Base-by-base conservation (phyloP, 768 basidiomycete species). In the Tubosaeta brunneosetosa region DNA sequence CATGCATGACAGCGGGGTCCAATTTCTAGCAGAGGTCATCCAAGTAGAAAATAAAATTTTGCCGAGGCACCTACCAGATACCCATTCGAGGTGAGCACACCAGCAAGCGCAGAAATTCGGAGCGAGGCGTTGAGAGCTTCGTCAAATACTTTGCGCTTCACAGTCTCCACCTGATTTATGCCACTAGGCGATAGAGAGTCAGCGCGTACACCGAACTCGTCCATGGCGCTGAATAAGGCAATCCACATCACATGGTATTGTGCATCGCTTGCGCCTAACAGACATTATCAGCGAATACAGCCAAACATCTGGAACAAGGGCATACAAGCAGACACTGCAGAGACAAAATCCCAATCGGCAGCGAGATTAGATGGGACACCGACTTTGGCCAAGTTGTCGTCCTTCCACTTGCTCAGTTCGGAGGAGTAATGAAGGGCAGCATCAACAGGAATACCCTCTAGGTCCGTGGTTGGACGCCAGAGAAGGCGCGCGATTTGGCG, bases 171-270 rank as follows among this genome's bases (percentile, higher is more conserved):
- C 50, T 82, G 77, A 64, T 86, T 86, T 54, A 82, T 68, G 36
- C 53, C 59, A 22, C 68, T 68, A 3, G 67, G 66, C 2, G 66
- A 59, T 9, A 66, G 45, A 40, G 65, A 56, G 29, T 71, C 68
- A 61, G 94, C 91, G 55, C 82, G 82, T 52, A 95, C 76, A 11
- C 91, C 91, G 63, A 81, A 92, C 52, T 94, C 91, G 52, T 91
- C 86, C 56, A 95, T 70, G 1, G 92, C 91, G 56, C 78, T 83
- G 68, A 88, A 87, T 4, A 93, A 69, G 38, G 85, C 81, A 54
- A 94, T 84, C 91, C 91, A 95, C 82, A 94, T 86, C 60, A 88
- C 82, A 71, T 97, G 93, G 66, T 89, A 94, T 27, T 88, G 91
- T 27, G 90, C 88, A 64, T 94, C 89, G 63, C 87, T 90, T 17